Evolutionary conservation across 495 filamentous ascomycete genomes (phyloP).

Genomic region (Polyplosphaeria fusca): DNA sequence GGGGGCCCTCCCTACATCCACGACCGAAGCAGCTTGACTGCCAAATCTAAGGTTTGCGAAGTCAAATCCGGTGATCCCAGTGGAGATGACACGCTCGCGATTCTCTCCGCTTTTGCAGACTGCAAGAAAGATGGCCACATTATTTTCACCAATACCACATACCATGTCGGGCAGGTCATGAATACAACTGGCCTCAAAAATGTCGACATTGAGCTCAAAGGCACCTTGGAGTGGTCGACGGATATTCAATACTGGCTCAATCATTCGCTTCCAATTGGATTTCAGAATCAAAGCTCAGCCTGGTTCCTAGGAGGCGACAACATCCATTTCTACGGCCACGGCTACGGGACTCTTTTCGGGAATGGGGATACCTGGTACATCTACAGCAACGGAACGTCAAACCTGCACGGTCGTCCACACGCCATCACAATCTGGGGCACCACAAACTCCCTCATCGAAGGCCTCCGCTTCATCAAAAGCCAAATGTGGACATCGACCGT

Average conservation of each 20-base stretch:
- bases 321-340: background rate
- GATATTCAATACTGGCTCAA: constrained; percentile 2
- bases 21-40: background rate
- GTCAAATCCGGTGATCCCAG: background rate
- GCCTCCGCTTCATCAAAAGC: constrained; percentile 1
- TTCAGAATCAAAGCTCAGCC: constrained; percentile 1
- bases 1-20: background rate
- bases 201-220: background rate
- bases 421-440: background rate
- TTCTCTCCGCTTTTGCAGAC: background rate
- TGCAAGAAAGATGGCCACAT: background rate
- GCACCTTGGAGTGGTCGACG: background rate
- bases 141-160: background rate
- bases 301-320: background rate
- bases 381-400: background rate
- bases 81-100: background rate
- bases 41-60: background rate
- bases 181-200: background rate
- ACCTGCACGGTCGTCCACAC: background rate
- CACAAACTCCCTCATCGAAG: constrained; percentile 1
- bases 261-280: constrained; percentile 1
- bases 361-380: constrained; percentile 1
- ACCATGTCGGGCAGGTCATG: background rate
- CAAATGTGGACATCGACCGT: constrained; percentile 2
- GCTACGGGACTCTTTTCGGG: background rate